Percentiles rank a stretch among this genome's conserved stretches.
phyloP scores from a whole-genome alignment of 371 early-diverging fungal genomes.

The Rhizopus sp. region DNA sequence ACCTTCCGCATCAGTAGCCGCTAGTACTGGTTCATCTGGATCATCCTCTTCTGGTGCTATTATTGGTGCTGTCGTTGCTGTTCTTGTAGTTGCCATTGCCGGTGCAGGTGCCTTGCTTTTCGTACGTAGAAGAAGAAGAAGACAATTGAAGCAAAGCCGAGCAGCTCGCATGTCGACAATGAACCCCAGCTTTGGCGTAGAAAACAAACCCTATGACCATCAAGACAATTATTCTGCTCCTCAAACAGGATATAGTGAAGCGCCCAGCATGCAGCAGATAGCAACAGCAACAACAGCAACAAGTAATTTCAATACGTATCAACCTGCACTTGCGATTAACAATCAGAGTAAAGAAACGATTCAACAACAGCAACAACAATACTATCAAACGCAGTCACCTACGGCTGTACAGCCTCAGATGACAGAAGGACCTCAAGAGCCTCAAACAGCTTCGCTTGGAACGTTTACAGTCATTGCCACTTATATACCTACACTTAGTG shows the following conservation, averaged over 20 bases:
- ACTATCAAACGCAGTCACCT: not conserved
- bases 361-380: conserved; percentile 3
- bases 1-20: not conserved
- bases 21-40: conserved; percentile 3
- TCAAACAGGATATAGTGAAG: not conserved
- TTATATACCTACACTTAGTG: conserved; percentile 57
- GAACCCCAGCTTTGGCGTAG: not conserved
- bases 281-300: not conserved
- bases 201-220: not conserved
- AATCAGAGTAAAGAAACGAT: conserved; percentile 3
- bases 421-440: not conserved
- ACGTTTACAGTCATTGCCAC: conserved; percentile 44
- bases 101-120: not conserved
- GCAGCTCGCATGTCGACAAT: conserved; percentile 5
- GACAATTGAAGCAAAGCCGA: conserved; percentile 2
- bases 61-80: not conserved
- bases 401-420: not conserved
- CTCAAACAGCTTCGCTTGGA: conserved; percentile 17
- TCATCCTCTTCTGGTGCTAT: conserved; percentile 22
- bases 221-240: not conserved
- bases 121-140: not conserved
- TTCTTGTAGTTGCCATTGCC: not conserved
- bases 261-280: not conserved
- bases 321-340: not conserved
- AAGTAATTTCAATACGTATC: not conserved